Conservation (phyloP, 2,329 filamentous ascomycete genomes). For the Trichoderma aggressivum region DNA sequence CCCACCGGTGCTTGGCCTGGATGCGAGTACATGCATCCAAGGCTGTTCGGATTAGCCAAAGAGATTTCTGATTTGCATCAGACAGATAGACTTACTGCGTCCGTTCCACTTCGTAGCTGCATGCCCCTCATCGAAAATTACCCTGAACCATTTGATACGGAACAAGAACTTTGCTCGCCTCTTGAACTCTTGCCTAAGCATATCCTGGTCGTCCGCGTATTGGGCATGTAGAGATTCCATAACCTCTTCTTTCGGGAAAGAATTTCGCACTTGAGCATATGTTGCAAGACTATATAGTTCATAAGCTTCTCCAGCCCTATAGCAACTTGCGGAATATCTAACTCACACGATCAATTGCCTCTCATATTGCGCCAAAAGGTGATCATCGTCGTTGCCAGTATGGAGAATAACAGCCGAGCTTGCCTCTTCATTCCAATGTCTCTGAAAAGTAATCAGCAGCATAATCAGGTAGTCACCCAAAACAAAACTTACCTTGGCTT, state of each 20-base stretch:
- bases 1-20: conserved; percentile 33
- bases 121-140: conserved; percentile 58
- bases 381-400: too few relatives aligned
- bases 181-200: conserved; percentile 39
- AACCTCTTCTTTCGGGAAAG: conserved; percentile 15
- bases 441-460: background rate
- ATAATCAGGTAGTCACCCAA: background rate
- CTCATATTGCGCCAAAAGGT: background rate
- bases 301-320: background rate
- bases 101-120: conserved; percentile 47
- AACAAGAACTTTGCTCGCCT: conserved; percentile 18
- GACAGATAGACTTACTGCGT: conserved; percentile 26
- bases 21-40: conserved; percentile 28
- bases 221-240: background rate
- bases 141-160: conserved; percentile 43
- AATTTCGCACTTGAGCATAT: conserved; percentile 27
- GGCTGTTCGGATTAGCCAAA: conserved; percentile 16
- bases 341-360: conserved; percentile 11
- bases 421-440: background rate
- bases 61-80: too few relatives aligned
- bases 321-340: background rate
- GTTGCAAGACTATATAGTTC: conserved; percentile 28
- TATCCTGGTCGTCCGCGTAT: background rate
- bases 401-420: background rate
- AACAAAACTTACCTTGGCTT: background rate